A percentile compares a stretch with the other conserved stretches of the same genome.
phyloP scores from a whole-genome alignment of 495 filamentous ascomycete genomes.

The Lepraria neglecta region DNA sequence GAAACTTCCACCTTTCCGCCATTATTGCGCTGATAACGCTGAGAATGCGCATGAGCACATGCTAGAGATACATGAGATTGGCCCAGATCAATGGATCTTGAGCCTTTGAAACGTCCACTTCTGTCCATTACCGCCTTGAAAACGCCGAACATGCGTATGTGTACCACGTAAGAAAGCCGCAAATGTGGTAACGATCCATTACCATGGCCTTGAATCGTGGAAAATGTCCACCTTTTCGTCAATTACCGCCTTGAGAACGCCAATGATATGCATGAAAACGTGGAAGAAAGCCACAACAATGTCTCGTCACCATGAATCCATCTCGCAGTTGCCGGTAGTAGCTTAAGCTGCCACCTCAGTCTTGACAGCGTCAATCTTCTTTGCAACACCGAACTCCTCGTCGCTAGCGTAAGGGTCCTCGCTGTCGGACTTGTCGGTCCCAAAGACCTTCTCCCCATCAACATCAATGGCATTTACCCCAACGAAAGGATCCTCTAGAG shows the following conservation, averaged over 20 bases:
- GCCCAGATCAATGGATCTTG: too few species aligned
- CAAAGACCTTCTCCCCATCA: slow-evolving; percentile 15
- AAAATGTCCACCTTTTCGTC: neutral
- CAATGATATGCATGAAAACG: neutral
- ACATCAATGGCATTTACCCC: neutral
- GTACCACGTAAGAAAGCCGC: too few species aligned
- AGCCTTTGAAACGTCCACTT: too few species aligned
- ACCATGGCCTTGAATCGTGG: neutral
- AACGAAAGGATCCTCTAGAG: slow-evolving; percentile 13
- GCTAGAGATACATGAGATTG: too few species aligned
- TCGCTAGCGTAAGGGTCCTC: slow-evolving; percentile 7
- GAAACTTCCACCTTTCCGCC: neutral
- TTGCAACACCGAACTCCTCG: neutral
- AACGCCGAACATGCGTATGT: too few species aligned
- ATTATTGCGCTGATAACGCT: neutral
- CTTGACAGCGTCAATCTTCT: neutral
- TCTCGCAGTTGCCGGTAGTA: neutral
- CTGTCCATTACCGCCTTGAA: too few species aligned
- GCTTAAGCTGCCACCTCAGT: neutral
- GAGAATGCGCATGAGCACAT: neutral
- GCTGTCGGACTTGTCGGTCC: neutral
- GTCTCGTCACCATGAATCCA: neutral
- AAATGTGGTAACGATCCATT: neutral
- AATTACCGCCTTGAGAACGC: neutral
- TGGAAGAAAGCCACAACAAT: neutral